These are phyloP conservation scores for Monosporascus sp. DNA, from an alignment of 2,329 filamentous ascomycete species.

Conservation along the genomic window DNA sequence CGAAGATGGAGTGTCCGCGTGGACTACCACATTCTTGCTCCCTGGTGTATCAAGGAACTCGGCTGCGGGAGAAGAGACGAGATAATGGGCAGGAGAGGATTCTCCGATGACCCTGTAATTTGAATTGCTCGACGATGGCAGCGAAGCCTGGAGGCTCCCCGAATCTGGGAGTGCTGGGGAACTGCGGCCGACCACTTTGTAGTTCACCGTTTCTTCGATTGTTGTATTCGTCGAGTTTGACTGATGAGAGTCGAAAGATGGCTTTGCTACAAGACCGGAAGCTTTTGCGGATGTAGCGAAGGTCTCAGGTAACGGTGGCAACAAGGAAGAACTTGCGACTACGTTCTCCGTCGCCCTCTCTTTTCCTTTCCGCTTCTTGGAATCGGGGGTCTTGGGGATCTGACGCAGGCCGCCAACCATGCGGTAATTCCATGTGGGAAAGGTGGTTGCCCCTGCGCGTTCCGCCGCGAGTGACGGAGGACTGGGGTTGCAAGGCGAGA, in stretches of 20 bases:
- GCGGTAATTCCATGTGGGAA: constrained; percentile 48
- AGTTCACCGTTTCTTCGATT: constrained; percentile 43
- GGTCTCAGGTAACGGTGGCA: constrained; percentile 27
- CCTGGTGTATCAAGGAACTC: constrained; percentile 27
- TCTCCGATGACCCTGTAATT: constrained; percentile 49
- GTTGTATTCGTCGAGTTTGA: constrained; percentile 40
- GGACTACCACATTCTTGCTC: constrained; percentile 47
- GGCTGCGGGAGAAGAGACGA: constrained; percentile 32
- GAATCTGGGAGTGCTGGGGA: constrained; percentile 35
- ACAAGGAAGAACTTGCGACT: constrained; percentile 20
- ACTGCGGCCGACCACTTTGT: constrained; percentile 48
- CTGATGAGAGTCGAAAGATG: constrained; percentile 34
- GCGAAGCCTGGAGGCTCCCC: constrained; percentile 32
- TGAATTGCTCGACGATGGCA: constrained; percentile 37
- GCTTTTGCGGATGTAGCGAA: constrained; percentile 11
- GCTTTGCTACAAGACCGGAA: constrained; percentile 24
- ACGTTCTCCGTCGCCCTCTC: constrained; percentile 35
- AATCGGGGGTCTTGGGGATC: constrained; percentile 40
- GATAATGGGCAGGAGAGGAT: constrained; percentile 41
- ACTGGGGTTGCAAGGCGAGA: constrained; percentile 30
- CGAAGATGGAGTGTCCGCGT: constrained; percentile 38
- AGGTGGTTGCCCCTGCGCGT: constrained; percentile 27
- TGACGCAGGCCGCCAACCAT: constrained; percentile 52
- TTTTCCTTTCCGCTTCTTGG: constrained; percentile 8
- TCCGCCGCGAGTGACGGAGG: constrained; percentile 29